Base-by-base conservation (phyloP, 768 basidiomycete genomes). In the Serendipita sp. region DNA sequence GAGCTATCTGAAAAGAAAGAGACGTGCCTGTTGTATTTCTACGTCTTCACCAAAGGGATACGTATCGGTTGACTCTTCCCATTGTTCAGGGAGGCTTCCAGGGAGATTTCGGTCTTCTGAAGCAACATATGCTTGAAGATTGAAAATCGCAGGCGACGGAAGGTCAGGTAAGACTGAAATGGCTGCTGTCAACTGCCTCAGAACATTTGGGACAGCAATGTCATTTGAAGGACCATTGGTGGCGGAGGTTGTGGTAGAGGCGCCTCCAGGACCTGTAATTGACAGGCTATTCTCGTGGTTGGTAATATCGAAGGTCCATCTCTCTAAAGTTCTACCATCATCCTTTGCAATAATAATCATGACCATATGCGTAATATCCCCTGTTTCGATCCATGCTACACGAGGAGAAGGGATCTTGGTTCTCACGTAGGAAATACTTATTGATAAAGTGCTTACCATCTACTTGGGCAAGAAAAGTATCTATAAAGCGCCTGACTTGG, bases 271-370 rank as follows among this genome's bases (percentile, higher is more conserved):
- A 41, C 38, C 38, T 41, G 7, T 41, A 7, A 51, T 18, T 8
- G 48, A 8, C 16, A 10, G 56, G 13, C 23, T 2, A 32, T 36
- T 23, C 30, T 23, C 28, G 56, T 60, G 23, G 13, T 28, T 60
- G 18, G 56, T 60, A 30, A 60, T 35, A 60, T 60, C 56, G 18
- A 60, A 60, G 10, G 56, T 60, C 56, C 56, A 60, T 10, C 56
- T 10, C 36, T 60, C 56, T 18, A 60, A 35, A 10, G 56, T 60
- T 35, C 30, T 60, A n/a, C 56, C 56, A 60, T 60, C 56, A n/a
- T 60, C 56, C n/a, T 60, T 60, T 10, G 56, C 23, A 35, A 60
- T 10, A 36, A 60, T 60, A 36, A 60, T 38, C 16, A 60, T n/a
- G 30, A 60, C 56, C 34, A 60, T n/a, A 60, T 60, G 56, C 18